Evolutionary conservation across 2,329 filamentous ascomycete species (phyloP), one percentile per base, ranked within the genome.

Genomic region (Nigrospora osmanthi): DNA sequence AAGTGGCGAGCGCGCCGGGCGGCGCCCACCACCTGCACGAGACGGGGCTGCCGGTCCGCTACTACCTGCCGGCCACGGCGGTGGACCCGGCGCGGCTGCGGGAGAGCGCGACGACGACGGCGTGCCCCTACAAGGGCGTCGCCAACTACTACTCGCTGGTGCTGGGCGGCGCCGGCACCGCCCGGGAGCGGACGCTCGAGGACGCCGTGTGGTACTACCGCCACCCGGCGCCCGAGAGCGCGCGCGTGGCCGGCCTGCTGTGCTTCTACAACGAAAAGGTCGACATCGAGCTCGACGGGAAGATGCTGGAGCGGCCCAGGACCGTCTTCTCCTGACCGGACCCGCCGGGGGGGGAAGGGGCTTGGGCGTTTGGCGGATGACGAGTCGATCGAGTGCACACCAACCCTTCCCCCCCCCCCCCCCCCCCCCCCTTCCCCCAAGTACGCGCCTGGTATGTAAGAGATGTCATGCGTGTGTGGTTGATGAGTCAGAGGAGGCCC

Each of bases 181-280:
- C 23, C 23, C 23, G 11, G 16, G 41, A 47, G 39, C 34, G 33
- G 42, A 48, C 31, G 36, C 31, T 49, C 31, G 64, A 70, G 49
- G 72, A 84, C 53, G 44, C 80, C 3, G 69, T 81, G 1, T 86
- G 82, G 82, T 83, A 74, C 47, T 86, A 85, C 45, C 63, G 64
- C 14, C 67, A 70, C 11, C 79, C 82, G 3, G 77, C 73, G 0
- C 53, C 66, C 0, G 82, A 85, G 60, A 76, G 75, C 45, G 71
- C 69, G 2, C 61, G 59, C 2, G 66, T 85, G 47, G 73, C 73
- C 1, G 79, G 80, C 2, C 56, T 70, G 39, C 39, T 82, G 43
- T 84, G 80, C 54, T 85, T 85, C 48, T 85, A 84, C 50, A 83
- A 85, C 49, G 82, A 85, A 58, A 81, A 80, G 60, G 78, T 85